Conservation (phyloP, 176 grass and related monocot genomes). For the Triticum urartu region DNA sequence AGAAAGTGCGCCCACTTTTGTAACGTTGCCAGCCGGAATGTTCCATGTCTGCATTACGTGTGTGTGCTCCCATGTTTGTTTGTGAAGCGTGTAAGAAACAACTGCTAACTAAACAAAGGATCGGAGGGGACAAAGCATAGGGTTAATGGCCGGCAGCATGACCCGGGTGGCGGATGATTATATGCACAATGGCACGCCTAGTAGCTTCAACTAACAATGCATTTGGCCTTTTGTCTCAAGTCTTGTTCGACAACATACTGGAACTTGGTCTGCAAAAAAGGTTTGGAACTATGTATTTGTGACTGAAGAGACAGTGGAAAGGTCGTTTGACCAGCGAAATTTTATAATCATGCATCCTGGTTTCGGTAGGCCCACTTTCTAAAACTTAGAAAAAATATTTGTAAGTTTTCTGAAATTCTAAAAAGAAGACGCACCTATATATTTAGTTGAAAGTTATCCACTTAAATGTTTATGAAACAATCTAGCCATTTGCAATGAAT, state of each 20-base stretch:
- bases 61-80: neutral
- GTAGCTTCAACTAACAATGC: neutral
- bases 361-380: neutral
- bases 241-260: neutral
- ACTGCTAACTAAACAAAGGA: neutral
- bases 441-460: too few relatives aligned
- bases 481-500: too few relatives aligned
- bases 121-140: neutral
- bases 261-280: neutral
- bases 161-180: neutral
- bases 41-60: constrained; percentile 5
- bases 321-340: too few relatives aligned
- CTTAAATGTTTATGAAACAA: too few relatives aligned
- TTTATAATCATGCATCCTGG: too few relatives aligned
- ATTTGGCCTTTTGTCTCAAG: neutral
- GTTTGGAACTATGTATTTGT: neutral
- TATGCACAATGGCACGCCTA: neutral
- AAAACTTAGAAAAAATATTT: neutral
- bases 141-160: constrained; percentile 6
- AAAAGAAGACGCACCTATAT: too few relatives aligned
- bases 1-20: constrained; percentile 18
- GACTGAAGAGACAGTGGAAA: too few relatives aligned
- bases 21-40: constrained; percentile 10
- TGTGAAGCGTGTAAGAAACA: neutral
- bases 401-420: too few relatives aligned